Evolutionary conservation across 148 eudicot genomes (phyloP), one percentile per base, ranked within the genome.

Genomic region (Chenopodium formosanum): DNA sequence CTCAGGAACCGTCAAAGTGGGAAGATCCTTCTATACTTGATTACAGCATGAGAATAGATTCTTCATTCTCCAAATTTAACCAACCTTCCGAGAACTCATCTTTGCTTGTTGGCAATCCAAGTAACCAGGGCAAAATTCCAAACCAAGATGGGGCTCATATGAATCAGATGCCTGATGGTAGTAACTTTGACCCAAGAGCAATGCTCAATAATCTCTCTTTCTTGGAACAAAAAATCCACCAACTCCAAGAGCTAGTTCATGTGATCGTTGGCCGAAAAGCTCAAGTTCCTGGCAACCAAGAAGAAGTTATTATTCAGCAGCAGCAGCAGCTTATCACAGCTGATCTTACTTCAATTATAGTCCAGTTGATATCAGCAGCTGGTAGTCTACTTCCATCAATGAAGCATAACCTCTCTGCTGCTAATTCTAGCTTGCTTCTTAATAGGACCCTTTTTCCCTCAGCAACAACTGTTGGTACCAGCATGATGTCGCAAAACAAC

Each of bases 381-480:
- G 97, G 99, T 46, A 94, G 92, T 85, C 97, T 95, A 83, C 92
- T 95, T 71, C 99, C 99, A 34, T 90, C 99, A 22, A 89, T 90
- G 80, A 92, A 89, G 81, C 84, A 91, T 70, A 81, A 83, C 79
- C 88, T 91, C 58, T 77, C 85, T 75, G 53, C 90, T 2, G 74
- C 71, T 11, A 89, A 77, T 80, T 85, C 90, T 14, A 78, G 77
- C 22, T 85, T 85, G 46, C 93, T 87, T 82, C 85, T 90, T 46
- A 82, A 84, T 78, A 83, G 84, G 27, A 75, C 68, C 19, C 50
- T 82, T 56, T 81, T 81, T 46, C 86, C 88, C 53, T 76, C 91
- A 0, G 83, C 84, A 20, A 58, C 70, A 16, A 84, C 66, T 73
- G 53, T 71, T 7, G 70, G 65, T 29, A 82, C 78, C 10, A 65